Evolutionary conservation across 1,139 yeast species (phyloP), one percentile per base, ranked within the genome.

Genomic region (Scheffersomyces titani): DNA sequence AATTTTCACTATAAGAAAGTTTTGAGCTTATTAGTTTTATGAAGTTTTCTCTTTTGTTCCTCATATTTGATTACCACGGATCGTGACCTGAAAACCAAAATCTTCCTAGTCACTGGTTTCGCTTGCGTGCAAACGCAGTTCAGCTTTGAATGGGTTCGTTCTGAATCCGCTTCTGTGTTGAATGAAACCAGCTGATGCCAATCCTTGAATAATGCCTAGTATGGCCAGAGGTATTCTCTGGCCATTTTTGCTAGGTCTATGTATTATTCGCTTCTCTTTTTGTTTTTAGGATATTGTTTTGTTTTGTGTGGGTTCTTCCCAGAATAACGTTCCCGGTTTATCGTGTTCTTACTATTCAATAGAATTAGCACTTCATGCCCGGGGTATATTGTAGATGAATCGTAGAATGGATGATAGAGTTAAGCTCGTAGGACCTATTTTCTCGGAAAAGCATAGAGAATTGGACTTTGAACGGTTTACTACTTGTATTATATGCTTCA

Each of bases 291-390:
- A 69, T 47, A 63, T 57, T 55, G 63, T 71, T 74, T 59, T 60
- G 63, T 64, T 60, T 61, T 57, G 59, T 71, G 73, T 75, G 64
- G 74, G 78, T 67, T 68, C 59, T 72, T 78, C 82, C 84, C 73
- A 79, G 70, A 80, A 57, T 58, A 70, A 76, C 47, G 63, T 51
- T 61, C 80, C 83, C 80, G 83, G 83, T 73, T 79, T 78, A 71
- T 79, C 83, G 83, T 79, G 78, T 74, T 66, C 68, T 69, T 67
- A 65, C 78, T 76, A 60, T 55, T 65, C 74, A 61, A 72, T 79
- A 78, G 80, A 66, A 68, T 70, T 65, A 68, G 74, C 77, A 78
- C 84, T 80, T 80, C 84, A 80, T 80, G 84, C 84, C 83, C 83
- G 82, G 84, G 78, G 70, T 63, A 79, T 72, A 79, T 72, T 22